Evolutionary conservation across 2,329 filamentous ascomycete genomes (phyloP), one percentile per base, ranked within the genome.

Genomic region (Penicillium olsonii): DNA sequence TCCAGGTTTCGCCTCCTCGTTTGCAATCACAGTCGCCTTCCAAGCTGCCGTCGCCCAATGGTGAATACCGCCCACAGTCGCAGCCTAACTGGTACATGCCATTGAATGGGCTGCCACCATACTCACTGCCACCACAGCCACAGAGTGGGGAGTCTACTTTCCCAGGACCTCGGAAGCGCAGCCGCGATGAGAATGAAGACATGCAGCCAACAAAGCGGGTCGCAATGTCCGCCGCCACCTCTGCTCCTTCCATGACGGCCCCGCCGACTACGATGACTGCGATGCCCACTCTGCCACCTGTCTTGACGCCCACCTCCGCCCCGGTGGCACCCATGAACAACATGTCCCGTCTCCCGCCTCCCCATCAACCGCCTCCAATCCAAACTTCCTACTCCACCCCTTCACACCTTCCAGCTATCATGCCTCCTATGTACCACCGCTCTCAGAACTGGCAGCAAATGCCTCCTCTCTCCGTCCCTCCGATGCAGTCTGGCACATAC

Each of bases 371-470:
- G 37, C 88, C 88, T 18, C 87, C 86, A 53, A 78, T 92, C 8
- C 74, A 88, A 37, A 81, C 86, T 45, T 83, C 83, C 2, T 75
- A 63, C 46, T 42, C 50, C 64, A 60, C 72, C 72, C 42, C 63
- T 10, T 62, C 66, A 37, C 84, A 87, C 18, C 74, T 88, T 9
- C 84, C 86, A 12, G 81, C 85, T 2, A 83, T 90, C 8, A 92
- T 95, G 85, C 81, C 87, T 6, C 84, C 87, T 15, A 86, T 91
- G 2, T 96, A 88, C 67, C 79, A 79, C 11, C 72, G 76, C 10
- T 75, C 84, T 1, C 72, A 73, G 24, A 76, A 75, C 42, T 84
- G 78, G 75, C 70, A 76, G 43, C 70, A 68, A 37, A 65, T 75
- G 19, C 65, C 71, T 12, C 64, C 72, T 22, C 55, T 61, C 5